Evolutionary conservation across 257 asterid species (phyloP).

Genomic region (Solanum ossicruentum): DNA sequence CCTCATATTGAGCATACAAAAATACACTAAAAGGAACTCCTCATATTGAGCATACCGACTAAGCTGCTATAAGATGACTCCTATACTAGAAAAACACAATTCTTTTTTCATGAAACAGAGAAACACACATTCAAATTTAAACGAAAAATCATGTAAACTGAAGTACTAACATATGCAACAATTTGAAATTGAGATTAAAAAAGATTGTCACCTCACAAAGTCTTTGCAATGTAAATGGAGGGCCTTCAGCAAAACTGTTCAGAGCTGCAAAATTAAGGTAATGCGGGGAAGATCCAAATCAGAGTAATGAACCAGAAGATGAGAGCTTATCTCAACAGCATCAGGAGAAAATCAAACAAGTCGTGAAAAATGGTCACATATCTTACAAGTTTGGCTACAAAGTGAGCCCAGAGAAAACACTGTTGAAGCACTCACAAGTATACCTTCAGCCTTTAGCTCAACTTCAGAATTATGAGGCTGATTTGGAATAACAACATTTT

Average conservation of each 20-base stretch:
- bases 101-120: background rate
- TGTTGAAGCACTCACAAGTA: background rate
- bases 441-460: background rate
- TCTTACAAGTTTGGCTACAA: background rate
- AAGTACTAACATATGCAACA: background rate
- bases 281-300: background rate
- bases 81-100: background rate
- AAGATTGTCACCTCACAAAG: slow-evolving; percentile 67
- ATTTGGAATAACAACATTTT: background rate
- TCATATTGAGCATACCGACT: background rate
- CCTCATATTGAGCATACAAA: background rate
- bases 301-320: background rate
- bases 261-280: slow-evolving; percentile 54
- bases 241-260: slow-evolving; percentile 72
- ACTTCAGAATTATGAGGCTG: background rate
- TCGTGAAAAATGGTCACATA: background rate
- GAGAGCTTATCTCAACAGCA: background rate
- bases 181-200: background rate
- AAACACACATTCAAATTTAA: background rate
- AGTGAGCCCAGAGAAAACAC: background rate
- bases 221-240: slow-evolving; percentile 95
- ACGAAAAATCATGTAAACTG: background rate
- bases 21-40: background rate
- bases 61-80: background rate
- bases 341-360: background rate